phyloP scores from a whole-genome alignment of 805 yeast species.

The Yarrowia keelungensis region DNA sequence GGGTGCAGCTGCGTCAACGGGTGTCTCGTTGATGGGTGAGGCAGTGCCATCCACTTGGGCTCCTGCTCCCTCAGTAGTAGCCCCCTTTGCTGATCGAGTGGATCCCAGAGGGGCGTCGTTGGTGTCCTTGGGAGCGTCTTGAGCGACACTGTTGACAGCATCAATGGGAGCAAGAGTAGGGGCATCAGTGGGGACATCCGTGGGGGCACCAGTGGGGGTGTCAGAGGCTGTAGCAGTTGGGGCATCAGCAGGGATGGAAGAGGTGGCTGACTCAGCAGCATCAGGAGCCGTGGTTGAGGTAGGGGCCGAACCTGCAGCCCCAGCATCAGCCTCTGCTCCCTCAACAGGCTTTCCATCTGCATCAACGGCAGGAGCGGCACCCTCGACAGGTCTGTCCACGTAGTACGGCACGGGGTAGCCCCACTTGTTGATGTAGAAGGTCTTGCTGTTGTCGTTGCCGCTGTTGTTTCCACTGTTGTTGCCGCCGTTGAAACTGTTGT shows the following conservation, averaged over 20 bases:
- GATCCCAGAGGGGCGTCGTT: too few relatives aligned
- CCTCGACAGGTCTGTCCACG: background rate
- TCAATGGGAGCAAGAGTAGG: background rate
- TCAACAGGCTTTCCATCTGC: background rate
- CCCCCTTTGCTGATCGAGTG: too few relatives aligned
- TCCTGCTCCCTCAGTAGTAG: too few relatives aligned
- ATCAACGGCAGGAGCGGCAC: background rate
- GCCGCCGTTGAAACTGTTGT: background rate
- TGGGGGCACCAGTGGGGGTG: background rate
- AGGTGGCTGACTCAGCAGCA: background rate
- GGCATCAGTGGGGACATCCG: background rate
- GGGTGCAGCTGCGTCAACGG: too few relatives aligned
- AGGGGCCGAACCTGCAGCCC: background rate
- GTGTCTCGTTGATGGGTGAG: too few relatives aligned
- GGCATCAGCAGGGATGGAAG: too few relatives aligned
- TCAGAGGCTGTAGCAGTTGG: too few relatives aligned
- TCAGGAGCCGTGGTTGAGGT: background rate
- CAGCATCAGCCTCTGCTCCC: too few relatives aligned
- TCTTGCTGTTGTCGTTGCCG: slow-evolving; percentile 9
- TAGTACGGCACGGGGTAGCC: slow-evolving; percentile 5
- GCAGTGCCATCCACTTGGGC: too few relatives aligned
- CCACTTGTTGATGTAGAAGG: slow-evolving; percentile 5
- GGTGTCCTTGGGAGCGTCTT: too few relatives aligned
- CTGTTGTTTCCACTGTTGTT: background rate
- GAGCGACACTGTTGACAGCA: too few relatives aligned